phyloP scores from a whole-genome alignment of 371 early-diverging fungal genomes.

The Mortierella sp. region DNA sequence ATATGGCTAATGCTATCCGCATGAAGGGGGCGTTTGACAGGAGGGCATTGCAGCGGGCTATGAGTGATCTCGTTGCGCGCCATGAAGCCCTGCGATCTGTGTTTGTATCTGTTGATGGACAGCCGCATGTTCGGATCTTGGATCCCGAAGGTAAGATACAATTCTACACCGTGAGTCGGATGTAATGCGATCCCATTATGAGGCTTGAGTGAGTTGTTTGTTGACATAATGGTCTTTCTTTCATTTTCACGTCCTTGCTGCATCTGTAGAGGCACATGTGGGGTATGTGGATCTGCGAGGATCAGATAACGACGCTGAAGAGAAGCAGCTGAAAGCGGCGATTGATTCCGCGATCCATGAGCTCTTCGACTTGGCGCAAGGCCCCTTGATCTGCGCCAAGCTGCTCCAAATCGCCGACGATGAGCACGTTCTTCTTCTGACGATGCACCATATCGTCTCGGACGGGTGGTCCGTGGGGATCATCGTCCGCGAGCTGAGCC shows the following conservation, averaged over 20 bases:
- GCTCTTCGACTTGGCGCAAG: constrained; percentile 12
- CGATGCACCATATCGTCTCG: constrained; percentile 14
- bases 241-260: too few species aligned
- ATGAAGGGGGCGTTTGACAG: background rate
- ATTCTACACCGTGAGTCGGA: too few species aligned
- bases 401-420: constrained; percentile 12
- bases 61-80: background rate
- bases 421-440: constrained; percentile 14
- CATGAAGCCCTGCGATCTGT: constrained; percentile 16
- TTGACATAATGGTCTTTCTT: too few species aligned
- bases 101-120: constrained; percentile 11
- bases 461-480: constrained; percentile 19
- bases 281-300: background rate
- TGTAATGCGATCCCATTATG: too few species aligned
- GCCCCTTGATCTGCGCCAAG: constrained; percentile 13
- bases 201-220: background rate
- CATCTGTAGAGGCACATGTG: background rate
- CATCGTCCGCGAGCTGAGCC: constrained; percentile 1
- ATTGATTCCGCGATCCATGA: too few species aligned
- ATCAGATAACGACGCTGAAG: too few species aligned
- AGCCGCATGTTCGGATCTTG: background rate
- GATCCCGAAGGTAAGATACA: background rate
- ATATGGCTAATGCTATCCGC: background rate
- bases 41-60: background rate
- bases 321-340: too few species aligned